A percentile compares a stretch with the other conserved stretches of the same genome.
phyloP scores from a whole-genome alignment of 2,329 filamentous ascomycete species.

The Aspergillus sclerotialis region DNA sequence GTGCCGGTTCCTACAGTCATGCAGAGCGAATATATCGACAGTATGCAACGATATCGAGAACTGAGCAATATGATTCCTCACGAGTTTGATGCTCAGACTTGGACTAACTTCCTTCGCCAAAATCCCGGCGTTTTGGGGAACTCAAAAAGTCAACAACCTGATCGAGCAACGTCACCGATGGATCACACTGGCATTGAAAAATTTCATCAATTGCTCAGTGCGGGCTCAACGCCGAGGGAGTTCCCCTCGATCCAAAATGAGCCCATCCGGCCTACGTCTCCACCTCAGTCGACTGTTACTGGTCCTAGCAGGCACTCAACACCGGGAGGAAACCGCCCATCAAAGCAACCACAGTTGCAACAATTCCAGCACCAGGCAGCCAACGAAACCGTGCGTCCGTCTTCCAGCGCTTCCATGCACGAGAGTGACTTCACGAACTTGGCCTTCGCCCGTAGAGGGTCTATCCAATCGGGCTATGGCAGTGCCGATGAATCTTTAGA shows the following conservation, averaged over 20 bases:
- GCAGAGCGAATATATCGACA: slow-evolving; percentile 55
- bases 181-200: slow-evolving; percentile 38
- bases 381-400: slow-evolving; percentile 45
- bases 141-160: slow-evolving; percentile 17
- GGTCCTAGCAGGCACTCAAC: slow-evolving; percentile 34
- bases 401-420: slow-evolving; percentile 53
- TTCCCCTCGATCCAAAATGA: slow-evolving; percentile 24
- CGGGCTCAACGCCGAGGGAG: slow-evolving; percentile 38
- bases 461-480: slow-evolving; percentile 54
- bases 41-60: slow-evolving; percentile 55
- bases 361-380: slow-evolving; percentile 15
- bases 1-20: slow-evolving; percentile 64
- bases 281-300: slow-evolving; percentile 28
- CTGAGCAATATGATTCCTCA: slow-evolving; percentile 51
- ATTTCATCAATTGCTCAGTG: slow-evolving; percentile 39
- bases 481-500: slow-evolving; percentile 63
- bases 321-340: slow-evolving; percentile 21
- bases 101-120: slow-evolving; percentile 69
- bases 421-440: slow-evolving; percentile 24
- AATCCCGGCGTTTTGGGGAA: slow-evolving; percentile 47
- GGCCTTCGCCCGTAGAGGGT: slow-evolving; percentile 25
- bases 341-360: slow-evolving; percentile 10
- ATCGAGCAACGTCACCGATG: slow-evolving; percentile 26
- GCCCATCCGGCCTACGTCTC: slow-evolving; percentile 30
- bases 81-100: slow-evolving; percentile 65